These are phyloP conservation scores for Cyberlindnera misumaiensis DNA, from an alignment of 805 yeast genomes.

Conservation along the genomic window DNA sequence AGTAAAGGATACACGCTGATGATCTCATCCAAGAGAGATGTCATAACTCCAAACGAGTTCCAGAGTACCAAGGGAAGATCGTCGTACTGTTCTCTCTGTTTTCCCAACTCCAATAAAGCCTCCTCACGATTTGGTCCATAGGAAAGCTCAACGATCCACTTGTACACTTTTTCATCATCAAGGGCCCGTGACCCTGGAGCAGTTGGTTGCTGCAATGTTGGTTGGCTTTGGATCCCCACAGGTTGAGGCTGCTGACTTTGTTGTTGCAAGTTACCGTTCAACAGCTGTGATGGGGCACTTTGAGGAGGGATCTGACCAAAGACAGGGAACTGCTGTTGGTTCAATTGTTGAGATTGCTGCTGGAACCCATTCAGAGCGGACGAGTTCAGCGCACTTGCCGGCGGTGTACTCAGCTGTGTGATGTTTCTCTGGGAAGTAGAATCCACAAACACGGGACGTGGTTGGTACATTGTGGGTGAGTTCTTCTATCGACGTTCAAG, in stretches of 20 bases:
- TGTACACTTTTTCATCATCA: conserved; percentile 77
- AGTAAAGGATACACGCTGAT: conserved; percentile 84
- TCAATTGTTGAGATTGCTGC: conserved; percentile 4
- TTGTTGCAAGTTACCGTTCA: conserved; percentile 6
- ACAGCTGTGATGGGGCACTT: conserved; percentile 5
- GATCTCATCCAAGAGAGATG: conserved; percentile 83
- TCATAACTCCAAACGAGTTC: conserved; percentile 96
- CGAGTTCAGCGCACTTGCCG: not conserved
- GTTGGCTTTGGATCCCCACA: conserved; percentile 5
- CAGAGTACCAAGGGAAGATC: conserved; percentile 89
- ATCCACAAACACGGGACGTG: conserved; percentile 19
- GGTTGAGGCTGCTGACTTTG: conserved; percentile 6
- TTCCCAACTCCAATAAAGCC: conserved; percentile 86
- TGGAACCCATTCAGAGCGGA: conserved; percentile 6
- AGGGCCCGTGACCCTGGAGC: conserved; percentile 34
- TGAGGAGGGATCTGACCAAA: conserved; percentile 12
- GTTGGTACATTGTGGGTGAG: conserved; percentile 2
- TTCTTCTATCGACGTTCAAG: too few relatives aligned
- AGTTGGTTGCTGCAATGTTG: conserved; percentile 8
- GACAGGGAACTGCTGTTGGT: conserved; percentile 15
- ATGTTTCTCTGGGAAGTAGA: conserved; percentile 6
- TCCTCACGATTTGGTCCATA: conserved; percentile 90
- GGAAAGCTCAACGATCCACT: conserved; percentile 85
- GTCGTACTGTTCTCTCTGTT: conserved; percentile 90
- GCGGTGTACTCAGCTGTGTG: conserved; percentile 4